Base-by-base conservation (phyloP, 108 stramenopile genomes). In the Cyclotella kingstonii region DNA sequence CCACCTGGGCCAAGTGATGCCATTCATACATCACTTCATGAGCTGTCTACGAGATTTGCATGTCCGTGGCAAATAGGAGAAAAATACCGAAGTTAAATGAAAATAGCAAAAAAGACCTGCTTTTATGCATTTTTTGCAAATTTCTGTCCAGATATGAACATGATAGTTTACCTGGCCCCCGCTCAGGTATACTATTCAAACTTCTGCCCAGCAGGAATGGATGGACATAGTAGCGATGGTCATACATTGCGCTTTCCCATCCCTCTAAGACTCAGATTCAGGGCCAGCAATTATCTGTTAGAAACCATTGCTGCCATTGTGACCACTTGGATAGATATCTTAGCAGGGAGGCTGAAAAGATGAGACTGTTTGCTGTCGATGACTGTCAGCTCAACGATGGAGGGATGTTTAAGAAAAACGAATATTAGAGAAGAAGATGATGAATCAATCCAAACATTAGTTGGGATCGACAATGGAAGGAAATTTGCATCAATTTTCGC, bases 261-360 rank as follows among this genome's bases (percentile, higher is more conserved):
- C 10, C 58, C 29, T 2, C 25, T 7, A 1, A n/a, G 52, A 1
- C 41, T 66, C 0, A 47, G 38, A 2, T 68, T 66, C 58, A 33
- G 65, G 4, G 64, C 73, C 4, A 61, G 65, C 0, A 66, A 61
- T 42, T 67, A 74, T 36, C 49, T 67, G 5, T 40, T 66, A 0
- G 65, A 60, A 55, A 52, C 60, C 43, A 39, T 57, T 19, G 54
- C 55, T 31, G 9, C 14, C 3, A 46, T n/a, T n/a, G 44, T 39
- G 55, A 46, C 19, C 28, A 15, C 26, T 6, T 71, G 70, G 70
- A 64, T 71, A 2, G 70, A 71, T 25, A 54, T 71, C 28, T 15
- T 71, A 9, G 25, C n/a, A 4, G 52, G 40, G 0, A 19, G 25
- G 5, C 48, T 68, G 1, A 2, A 18, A 14, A 4, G 12, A 28